phyloP scores from a whole-genome alignment of 495 filamentous ascomycete genomes.

The Tuber magnatum region DNA sequence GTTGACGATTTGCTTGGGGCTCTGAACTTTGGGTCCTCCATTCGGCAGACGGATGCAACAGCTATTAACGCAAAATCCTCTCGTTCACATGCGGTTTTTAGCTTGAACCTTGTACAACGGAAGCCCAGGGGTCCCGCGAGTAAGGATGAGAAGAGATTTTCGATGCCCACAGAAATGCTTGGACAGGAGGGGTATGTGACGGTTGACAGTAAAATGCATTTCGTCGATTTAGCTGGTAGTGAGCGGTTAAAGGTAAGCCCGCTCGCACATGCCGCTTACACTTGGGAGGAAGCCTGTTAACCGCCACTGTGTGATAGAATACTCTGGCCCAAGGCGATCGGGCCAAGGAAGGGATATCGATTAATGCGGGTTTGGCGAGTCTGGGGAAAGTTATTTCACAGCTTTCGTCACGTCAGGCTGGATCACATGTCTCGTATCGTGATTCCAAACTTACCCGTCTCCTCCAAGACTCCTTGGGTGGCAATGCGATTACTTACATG shows the following conservation, averaged over 20 bases:
- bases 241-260: slow-evolving; percentile 66
- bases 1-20: slow-evolving; percentile 84
- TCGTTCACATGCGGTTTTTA: slow-evolving; percentile 97
- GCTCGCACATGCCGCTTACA: neutral
- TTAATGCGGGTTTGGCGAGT: slow-evolving; percentile 92
- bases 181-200: slow-evolving; percentile 67
- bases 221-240: slow-evolving; percentile 96
- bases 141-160: slow-evolving; percentile 73
- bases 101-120: slow-evolving; percentile 83
- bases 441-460: slow-evolving; percentile 94
- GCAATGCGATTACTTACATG: slow-evolving; percentile 98
- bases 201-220: slow-evolving; percentile 96
- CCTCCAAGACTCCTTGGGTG: slow-evolving; percentile 95
- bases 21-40: slow-evolving; percentile 84
- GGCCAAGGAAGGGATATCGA: slow-evolving; percentile 94
- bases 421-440: slow-evolving; percentile 93
- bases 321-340: slow-evolving; percentile 92
- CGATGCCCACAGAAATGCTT: slow-evolving; percentile 77
- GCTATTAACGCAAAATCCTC: slow-evolving; percentile 98
- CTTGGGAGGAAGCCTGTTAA: neutral
- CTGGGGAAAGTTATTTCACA: slow-evolving; percentile 98
- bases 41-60: slow-evolving; percentile 97
- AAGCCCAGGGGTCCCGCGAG: slow-evolving; percentile 50
- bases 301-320: slow-evolving; percentile 47
- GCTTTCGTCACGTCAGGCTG: slow-evolving; percentile 78